Conservation (phyloP, 1,284 basidiomycete species). For the Melampsora americana region DNA sequence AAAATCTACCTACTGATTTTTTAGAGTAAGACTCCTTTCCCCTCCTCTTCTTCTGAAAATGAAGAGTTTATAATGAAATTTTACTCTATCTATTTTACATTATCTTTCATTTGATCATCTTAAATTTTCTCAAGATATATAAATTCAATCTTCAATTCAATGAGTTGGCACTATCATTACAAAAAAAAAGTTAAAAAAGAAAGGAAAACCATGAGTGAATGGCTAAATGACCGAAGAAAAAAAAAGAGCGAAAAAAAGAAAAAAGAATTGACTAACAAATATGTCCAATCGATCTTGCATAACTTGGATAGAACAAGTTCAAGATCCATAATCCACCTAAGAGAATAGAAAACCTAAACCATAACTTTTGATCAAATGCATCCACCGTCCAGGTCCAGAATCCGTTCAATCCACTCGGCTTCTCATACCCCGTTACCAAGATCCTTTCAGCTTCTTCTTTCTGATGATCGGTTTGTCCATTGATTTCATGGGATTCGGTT, state of each 20-base stretch:
- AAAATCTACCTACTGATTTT: too few species aligned
- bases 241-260: background rate
- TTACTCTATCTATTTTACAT: too few species aligned
- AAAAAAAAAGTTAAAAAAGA: background rate
- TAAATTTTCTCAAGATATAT: too few species aligned
- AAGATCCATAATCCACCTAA: slow-evolving; percentile 27
- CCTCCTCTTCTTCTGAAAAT: too few species aligned
- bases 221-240: too few species aligned
- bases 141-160: too few species aligned
- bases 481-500: background rate
- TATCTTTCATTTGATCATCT: too few species aligned
- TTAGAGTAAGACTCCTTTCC: too few species aligned
- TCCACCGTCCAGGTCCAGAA: background rate
- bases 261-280: slow-evolving; percentile 23
- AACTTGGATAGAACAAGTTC: slow-evolving; percentile 30
- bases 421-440: background rate
- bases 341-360: slow-evolving; percentile 8
- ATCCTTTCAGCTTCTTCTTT: slow-evolving; percentile 3
- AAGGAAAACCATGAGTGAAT: too few species aligned
- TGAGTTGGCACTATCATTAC: too few species aligned
- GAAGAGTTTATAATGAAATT: too few species aligned
- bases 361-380: background rate
- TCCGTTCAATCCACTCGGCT: background rate
- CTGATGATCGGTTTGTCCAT: background rate
- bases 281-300: slow-evolving; percentile 32